A percentile compares a stretch with the other conserved stretches of the same genome.
phyloP scores from a whole-genome alignment of 208 protist species.

The Leishmania gerbilli region DNA sequence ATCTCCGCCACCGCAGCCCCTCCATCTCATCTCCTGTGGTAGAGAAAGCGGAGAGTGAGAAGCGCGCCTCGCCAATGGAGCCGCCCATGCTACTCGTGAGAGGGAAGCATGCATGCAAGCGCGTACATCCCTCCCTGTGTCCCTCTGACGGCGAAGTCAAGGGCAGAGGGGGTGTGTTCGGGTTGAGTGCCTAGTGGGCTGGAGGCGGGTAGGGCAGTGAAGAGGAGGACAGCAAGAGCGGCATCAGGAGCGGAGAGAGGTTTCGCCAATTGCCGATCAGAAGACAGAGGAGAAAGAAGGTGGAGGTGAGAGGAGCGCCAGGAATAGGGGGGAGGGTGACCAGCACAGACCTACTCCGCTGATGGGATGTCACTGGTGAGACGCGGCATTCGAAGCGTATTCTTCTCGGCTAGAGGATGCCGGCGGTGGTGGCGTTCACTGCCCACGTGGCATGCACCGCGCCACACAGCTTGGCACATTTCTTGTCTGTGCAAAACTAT shows the following conservation, averaged over 20 bases:
- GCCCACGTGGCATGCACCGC: not conserved
- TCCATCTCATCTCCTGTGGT: conserved; percentile 14
- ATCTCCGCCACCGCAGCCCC: conserved; percentile 13
- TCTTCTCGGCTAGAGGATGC: not conserved
- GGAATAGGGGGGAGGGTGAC: not conserved
- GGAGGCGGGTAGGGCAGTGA: not conserved
- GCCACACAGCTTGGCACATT: not conserved
- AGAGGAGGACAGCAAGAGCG: not conserved
- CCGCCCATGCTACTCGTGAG: not conserved
- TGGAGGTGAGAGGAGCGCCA: not conserved
- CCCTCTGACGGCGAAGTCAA: not conserved
- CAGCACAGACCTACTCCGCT: not conserved
- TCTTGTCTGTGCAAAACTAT: not conserved
- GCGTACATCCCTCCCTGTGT: not conserved
- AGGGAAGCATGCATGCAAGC: not conserved
- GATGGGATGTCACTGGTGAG: not conserved
- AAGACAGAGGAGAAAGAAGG: not conserved
- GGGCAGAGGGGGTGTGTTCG: not conserved
- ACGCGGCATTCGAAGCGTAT: not conserved
- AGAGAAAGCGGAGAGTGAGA: not conserved
- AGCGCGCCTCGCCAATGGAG: not conserved
- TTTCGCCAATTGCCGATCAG: not conserved
- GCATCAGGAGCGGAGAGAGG: not conserved
- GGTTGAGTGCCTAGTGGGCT: not conserved
- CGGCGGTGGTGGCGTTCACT: not conserved